These are phyloP conservation scores for Symmetrospora coprosmae DNA, from an alignment of 768 basidiomycete genomes.

Conservation along the genomic window DNA sequence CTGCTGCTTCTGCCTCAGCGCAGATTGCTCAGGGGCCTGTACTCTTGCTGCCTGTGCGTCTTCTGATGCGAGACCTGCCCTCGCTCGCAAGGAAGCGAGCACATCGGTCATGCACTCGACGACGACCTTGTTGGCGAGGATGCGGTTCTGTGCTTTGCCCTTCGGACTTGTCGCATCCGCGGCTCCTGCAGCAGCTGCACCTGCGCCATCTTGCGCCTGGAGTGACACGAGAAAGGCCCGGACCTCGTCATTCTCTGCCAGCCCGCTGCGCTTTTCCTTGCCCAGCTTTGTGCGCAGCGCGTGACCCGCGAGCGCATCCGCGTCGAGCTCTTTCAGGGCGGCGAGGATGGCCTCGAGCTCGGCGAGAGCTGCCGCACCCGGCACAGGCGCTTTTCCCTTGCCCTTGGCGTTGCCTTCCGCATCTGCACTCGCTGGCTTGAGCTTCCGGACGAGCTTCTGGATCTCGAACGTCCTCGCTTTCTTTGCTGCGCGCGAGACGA, in stretches of 20 bases:
- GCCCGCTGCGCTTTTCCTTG: constrained; percentile 11
- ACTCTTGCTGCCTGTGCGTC: background rate
- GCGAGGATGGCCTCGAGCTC: constrained; percentile 28
- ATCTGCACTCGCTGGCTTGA: constrained; percentile 24
- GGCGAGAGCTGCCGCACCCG: constrained; percentile 1
- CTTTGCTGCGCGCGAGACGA: constrained; percentile 22
- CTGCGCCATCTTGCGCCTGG: background rate
- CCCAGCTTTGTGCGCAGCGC: background rate
- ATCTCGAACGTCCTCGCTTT: constrained; percentile 31
- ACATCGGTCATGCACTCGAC: constrained; percentile 27
- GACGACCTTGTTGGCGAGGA: constrained; percentile 27
- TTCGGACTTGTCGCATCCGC: background rate
- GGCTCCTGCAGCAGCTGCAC: too few species aligned
- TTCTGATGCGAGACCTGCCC: constrained; percentile 12
- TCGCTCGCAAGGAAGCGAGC: background rate
- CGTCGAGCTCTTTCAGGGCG: constrained; percentile 23
- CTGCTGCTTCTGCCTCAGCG: too few species aligned
- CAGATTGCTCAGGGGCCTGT: too few species aligned
- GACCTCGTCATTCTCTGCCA: background rate
- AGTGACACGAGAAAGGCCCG: background rate
- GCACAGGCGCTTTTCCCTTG: constrained; percentile 23
- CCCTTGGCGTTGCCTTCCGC: background rate
- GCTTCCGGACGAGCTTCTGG: constrained; percentile 31
- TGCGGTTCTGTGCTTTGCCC: constrained; percentile 28
- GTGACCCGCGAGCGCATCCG: background rate